A percentile compares a stretch with the other conserved stretches of the same genome.
Conservation (phyloP, 73 alveolate genomes). For the Blepharisma stoltei region DNA sequence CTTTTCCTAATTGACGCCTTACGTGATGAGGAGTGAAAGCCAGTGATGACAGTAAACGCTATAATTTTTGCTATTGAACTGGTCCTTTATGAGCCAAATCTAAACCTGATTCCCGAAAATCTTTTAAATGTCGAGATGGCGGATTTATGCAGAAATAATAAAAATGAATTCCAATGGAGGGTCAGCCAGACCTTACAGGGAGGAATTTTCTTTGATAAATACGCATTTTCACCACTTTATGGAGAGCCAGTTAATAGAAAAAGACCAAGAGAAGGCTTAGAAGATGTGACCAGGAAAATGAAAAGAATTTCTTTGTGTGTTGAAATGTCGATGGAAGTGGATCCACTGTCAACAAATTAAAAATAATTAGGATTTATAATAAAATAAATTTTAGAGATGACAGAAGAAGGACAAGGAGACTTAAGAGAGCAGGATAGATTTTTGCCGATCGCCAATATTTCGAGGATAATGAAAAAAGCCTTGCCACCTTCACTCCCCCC, state of each 20-base stretch:
- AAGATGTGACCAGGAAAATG: too few species aligned
- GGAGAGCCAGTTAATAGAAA: neutral
- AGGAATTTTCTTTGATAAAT: neutral
- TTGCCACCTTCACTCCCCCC: constrained; percentile 85
- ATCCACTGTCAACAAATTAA: neutral
- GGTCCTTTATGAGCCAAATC: neutral
- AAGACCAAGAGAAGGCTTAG: neutral
- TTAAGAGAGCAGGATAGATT: constrained; percentile 77
- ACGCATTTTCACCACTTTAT: neutral
- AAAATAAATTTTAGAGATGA: constrained; percentile 36
- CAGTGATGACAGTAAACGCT: neutral
- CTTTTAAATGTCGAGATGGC: neutral
- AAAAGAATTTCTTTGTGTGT: too few species aligned
- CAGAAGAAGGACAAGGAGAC: constrained; percentile 45
- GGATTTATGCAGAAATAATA: neutral
- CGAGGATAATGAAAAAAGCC: constrained; percentile 94
- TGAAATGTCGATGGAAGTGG: neutral
- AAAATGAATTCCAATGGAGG: neutral
- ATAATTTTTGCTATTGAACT: neutral
- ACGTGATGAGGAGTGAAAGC: neutral
- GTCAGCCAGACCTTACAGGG: neutral
- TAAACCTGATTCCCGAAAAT: neutral
- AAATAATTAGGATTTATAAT: neutral
- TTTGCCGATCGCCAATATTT: constrained; percentile 95
- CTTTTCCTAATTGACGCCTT: neutral